Evolutionary conservation across 2,329 filamentous ascomycete species (phyloP), one percentile per base, ranked within the genome.

Genomic region (Hypoxylon sp.): DNA sequence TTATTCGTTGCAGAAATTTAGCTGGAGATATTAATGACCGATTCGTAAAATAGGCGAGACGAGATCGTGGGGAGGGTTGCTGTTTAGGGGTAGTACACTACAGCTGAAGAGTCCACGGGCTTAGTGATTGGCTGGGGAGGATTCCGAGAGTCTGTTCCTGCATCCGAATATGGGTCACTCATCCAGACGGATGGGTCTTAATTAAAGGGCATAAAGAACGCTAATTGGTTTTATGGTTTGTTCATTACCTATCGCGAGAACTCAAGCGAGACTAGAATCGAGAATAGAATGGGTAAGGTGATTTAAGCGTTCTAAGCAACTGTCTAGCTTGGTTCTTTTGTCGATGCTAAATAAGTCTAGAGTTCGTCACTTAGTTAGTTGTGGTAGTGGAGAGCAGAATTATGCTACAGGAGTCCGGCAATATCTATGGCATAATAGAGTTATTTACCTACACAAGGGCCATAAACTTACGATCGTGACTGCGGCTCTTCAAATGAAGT

Each of bases 1-100:
- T 8, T 29, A 9, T 51, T 23, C 47, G 17, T 32, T 32, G 27
- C 25, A 31, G 8, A 12, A 25, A 29, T 15, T 23, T 40, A 40
- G 12, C 31, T 23, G 29, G 16, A 32, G 11, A 17, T 34, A 40
- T n/a, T n/a, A n/a, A n/a, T n/a, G 27, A 27, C n/a, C 46, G 55
- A 55, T 52, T 55, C 51, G 51, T 47, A 47, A 55, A n/a, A 43
- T 26, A 43, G 23, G 9, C 9, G 26, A 45, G 42, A 45, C 46
- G 36, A 51, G 38, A 47, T 51, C 26, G 51, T 35, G 38, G 38
- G 51, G 43, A 41, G 48, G 25, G 26, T 32, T n/a, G 48, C 37
- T 36, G 13, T 12, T 48, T 36, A 23, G 19, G 51, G 37, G 32
- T 45, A 45, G 43, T 29, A 25, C 31, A 34, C 23, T 56, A 38